Evolutionary conservation across 2,329 filamentous ascomycete genomes (phyloP), one percentile per base, ranked within the genome.

Genomic region (Colletotrichum higginsianum): DNA sequence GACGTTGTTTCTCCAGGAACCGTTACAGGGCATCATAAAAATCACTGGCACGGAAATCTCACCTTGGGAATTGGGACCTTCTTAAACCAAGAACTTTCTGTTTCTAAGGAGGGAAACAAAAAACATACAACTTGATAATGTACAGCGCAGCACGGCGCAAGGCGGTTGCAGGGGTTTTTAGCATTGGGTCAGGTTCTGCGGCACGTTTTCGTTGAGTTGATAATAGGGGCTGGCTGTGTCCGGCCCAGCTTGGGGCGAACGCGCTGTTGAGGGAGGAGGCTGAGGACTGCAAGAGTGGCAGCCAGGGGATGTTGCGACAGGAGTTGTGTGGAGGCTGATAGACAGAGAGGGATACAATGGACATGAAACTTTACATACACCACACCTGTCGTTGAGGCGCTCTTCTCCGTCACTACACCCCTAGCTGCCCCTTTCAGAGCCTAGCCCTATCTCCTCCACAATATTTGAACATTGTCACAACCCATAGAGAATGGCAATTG

Each of bases 131-230:
- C 73, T 73, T 73, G 79, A 79, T 77, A 78, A 78, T 78, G 79
- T 81, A 78, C 77, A 80, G 81, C 80, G 79, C 81, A 80, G 78
- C 79, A 80, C 77, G 79, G 80, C 80, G 81, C 80, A 80, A 72
- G 78, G 77, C 77, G 80, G 79, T 78, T 75, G 80, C 76, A 75
- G 78, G 78, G 80, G 76, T 68, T 73, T 77, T 73, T 77, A 80
- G 79, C 80, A 81, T 82, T 82, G 79, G 79, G 79, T 82, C 74
- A 79, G 66, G 76, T 79, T 73, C 71, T 73, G 67, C 71, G 62
- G 66, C 64, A 73, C 64, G 71, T 71, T 74, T 66, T 66, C 65
- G 72, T 67, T 67, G 49, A 70, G 71, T 73, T 67, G 71, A 74
- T 74, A 74, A 74, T 74, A 73, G 61, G 30, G 42, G 66, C 66